A percentile compares a stretch with the other conserved stretches of the same genome.
Conservation (phyloP, 805 yeast genomes). For the Spathaspora sp. region DNA sequence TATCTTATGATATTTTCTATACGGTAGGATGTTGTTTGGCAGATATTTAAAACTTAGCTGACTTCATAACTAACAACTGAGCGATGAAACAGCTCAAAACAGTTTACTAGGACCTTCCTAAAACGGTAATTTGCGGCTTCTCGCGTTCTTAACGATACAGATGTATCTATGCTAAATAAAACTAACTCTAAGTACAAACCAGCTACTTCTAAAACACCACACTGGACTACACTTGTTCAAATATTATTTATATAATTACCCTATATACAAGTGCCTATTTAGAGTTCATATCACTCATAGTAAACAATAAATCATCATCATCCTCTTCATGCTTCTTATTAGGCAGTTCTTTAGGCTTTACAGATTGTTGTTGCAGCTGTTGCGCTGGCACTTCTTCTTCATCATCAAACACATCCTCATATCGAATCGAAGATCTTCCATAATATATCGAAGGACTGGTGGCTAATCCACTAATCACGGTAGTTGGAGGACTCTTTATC, state of each 20-base stretch:
- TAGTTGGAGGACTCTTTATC: slow-evolving; percentile 4
- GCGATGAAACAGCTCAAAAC: too few species aligned
- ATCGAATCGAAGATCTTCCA: slow-evolving; percentile 21
- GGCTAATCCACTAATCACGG: slow-evolving; percentile 24
- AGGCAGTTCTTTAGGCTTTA: background rate
- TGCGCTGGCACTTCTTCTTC: slow-evolving; percentile 49
- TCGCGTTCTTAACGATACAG: too few species aligned
- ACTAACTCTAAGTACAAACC: too few species aligned
- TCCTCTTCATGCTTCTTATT: slow-evolving; percentile 19
- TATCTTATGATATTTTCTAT: too few species aligned
- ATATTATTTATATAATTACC: background rate
- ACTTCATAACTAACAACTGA: too few species aligned
- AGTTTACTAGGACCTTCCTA: too few species aligned
- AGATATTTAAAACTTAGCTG: too few species aligned
- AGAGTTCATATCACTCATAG: slow-evolving; percentile 72
- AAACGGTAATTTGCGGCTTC: too few species aligned
- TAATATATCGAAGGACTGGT: slow-evolving; percentile 30
- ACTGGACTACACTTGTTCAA: background rate
- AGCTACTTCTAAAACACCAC: too few species aligned
- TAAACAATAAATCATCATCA: slow-evolving; percentile 63
- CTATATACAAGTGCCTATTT: slow-evolving; percentile 14
- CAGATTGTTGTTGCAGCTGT: background rate
- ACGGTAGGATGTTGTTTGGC: too few species aligned
- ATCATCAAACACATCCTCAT: slow-evolving; percentile 42
- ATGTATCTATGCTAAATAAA: too few species aligned